Base-by-base conservation (phyloP, 306 rosid species). In the Hippophae rhamnoides region DNA sequence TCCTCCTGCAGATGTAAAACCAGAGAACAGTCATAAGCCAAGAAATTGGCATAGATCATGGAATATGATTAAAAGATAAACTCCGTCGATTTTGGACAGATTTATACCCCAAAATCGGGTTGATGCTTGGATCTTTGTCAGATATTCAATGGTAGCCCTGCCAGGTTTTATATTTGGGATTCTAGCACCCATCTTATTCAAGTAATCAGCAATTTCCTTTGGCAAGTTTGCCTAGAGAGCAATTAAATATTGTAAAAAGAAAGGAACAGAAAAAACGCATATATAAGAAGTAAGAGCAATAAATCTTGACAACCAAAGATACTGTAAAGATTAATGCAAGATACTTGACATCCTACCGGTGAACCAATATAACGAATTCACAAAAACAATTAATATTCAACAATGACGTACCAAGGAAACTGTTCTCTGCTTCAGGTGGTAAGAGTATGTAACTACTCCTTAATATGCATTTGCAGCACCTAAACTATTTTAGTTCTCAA, bases 111-210 rank as follows among this genome's bases (percentile, higher is more conserved):
- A 88, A 69, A 92, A 92, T 49, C 99, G 89, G 47, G 99, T 85
- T 11, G 99, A 92, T 70, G 99, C 95, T 84, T 92, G 99, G 76
- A 92, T 82, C 82, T 88, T 92, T 13, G 95, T 47, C 45, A 92
- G 95, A 79, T 92, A 92, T 61, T 88, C 95, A 60, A 88, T 82
- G 10, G 99, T 88, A 73, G 99, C 99, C 76, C 82, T 92, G 66
- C 99, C 99, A 53, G 99, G 96, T 76, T 92, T 92, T 65, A 88
- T 76, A 57, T 73, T 84, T 41, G 99, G 99, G 65, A 92, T 85
- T 80, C 96, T 80, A 5, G 99, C 96, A 72, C 95, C 99, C 99
- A 92, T 92, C 95, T 88, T 92, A 65, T 92, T 92, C 64, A 92
- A 78, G 77, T 92, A 92, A 81, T 92, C 96, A 44, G 99, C 87